Evolutionary conservation across 2,329 filamentous ascomycete species (phyloP), one percentile per base, ranked within the genome.

Genomic region (Colletotrichum spinosum): DNA sequence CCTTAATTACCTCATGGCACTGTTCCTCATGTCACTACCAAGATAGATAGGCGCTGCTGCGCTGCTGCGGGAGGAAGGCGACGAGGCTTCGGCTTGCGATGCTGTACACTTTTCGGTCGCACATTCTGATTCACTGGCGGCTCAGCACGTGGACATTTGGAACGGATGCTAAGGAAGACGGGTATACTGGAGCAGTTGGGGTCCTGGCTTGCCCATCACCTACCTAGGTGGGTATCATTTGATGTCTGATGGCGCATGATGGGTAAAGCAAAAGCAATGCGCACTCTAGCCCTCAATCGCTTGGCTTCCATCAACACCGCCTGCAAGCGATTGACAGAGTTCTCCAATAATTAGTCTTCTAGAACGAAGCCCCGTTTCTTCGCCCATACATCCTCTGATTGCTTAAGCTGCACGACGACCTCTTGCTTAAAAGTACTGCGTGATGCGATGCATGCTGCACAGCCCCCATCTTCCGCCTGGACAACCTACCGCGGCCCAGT

Each of bases 381-480:
- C 25, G 25, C 25, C 25, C 25, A 25, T 25, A 2, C 25, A 25
- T 25, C 25, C 25, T 25, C 25, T 25, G 25, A 25, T 25, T 25
- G 25, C 25, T 25, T 25, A 25, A 25, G 4, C 25, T 25, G 25
- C 25, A 25, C 4, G 25, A 25, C 25, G 25, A 25, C 25, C 25
- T 25, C 4, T 25, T 25, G 25, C 25, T 25, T 25, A 25, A 25
- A 25, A 25, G 25, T 25, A 25, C 25, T 25, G 25, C 4, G 25
- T 25, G 25, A 25, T 25, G 25, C 25, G 25, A 25, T 25, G 25
- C 25, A 25, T 25, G 25, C 25, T 25, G 51, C 62, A 62, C 41
- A 61, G 62, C 57, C 62, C 61, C 61, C 25, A 25, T 65, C 54
- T 54, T 12, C 37, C 51, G 58, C 25, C 57, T 65, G 51, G 52